Evolutionary conservation across 2,329 filamentous ascomycete species (phyloP).

Genomic region (Venturia asperata): DNA sequence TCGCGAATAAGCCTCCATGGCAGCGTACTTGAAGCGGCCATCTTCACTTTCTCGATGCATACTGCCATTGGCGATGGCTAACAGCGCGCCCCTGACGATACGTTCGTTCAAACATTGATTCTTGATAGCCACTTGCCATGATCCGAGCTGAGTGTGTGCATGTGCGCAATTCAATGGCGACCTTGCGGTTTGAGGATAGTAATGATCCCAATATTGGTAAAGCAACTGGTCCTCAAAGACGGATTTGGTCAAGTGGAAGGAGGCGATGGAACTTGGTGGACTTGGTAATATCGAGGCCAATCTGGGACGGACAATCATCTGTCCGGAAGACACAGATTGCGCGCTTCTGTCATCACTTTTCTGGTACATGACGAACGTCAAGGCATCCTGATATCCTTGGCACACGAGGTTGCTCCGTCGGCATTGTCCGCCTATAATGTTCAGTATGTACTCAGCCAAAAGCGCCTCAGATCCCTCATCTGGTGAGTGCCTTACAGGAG

Average conservation of each 20-base stretch:
- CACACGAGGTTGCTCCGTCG: constrained; percentile 15
- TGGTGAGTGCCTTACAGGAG: not conserved
- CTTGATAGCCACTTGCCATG: constrained; percentile 11
- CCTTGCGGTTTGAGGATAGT: constrained; percentile 1
- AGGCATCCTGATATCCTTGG: constrained; percentile 5
- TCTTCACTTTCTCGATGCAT: not conserved
- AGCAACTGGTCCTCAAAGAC: not conserved
- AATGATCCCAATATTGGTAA: constrained; percentile 16
- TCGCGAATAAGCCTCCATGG: constrained; percentile 15
- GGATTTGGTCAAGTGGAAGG: not conserved
- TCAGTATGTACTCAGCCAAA: not conserved
- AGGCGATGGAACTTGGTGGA: not conserved
- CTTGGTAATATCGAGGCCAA: not conserved
- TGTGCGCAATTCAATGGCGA: not conserved
- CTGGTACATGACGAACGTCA: constrained; percentile 16
- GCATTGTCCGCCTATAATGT: constrained; percentile 12
- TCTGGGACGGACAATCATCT: not conserved
- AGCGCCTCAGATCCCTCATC: not conserved
- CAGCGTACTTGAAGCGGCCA: constrained; percentile 3
- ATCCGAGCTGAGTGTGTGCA: not conserved
- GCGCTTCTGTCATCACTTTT: not conserved
- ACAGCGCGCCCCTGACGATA: constrained; percentile 1
- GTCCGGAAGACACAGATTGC: not conserved
- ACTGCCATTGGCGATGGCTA: constrained; percentile 6
- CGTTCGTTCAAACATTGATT: not conserved